Base-by-base conservation (phyloP, 257 asterid species). In the Solanum medicagineum region DNA sequence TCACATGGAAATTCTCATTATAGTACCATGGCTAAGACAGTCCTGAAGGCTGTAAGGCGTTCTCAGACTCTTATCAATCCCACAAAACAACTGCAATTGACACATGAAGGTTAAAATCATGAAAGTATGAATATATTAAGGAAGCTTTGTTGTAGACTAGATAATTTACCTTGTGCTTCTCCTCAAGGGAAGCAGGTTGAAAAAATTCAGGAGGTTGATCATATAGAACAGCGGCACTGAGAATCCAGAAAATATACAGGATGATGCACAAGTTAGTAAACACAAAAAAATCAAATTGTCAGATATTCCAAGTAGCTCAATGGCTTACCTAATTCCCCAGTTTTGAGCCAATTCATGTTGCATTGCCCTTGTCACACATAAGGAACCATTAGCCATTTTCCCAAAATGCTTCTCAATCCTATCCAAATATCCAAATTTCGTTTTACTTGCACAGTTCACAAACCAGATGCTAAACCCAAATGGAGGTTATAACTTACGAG, bases 191-290 rank as follows among this genome's bases (percentile, higher is more conserved):
- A 85, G 99, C 90, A 70, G 98, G 98, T 26, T 87, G 93, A 77
- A 96, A 96, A 89, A 96, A 93, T 84, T 96, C 99, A 83, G 99
- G 99, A 84, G 99, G 95, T 86, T 94, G 98, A 88, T 96, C 99
- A 84, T 94, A 96, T 53, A 96, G 90, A 88, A 96, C 98, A 74
- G 97, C 89, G 87, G 99, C 98, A 84, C 99, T 96, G 87, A 74
- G 86, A 88, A 82, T 83, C 62, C 70, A 70, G 56, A 71, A 47
- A 85, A 12, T 55, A 84, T 71, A 51, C 2, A 86, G 42, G 24
- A 88, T 65, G 81, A 15, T 17, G 62, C 22, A 74, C 68, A 47
- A 81, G 77, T 32, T 77, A 51, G 45, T 63, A 56, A 80, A 81
- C 49, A 60, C 14, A 70, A 71, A 47, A 32, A 20, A 86, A 59